Percentiles rank a stretch among this genome's conserved stretches.
Evolutionary conservation across 2,329 filamentous ascomycete species (phyloP).

Genomic region (Madurella fahalii): DNA sequence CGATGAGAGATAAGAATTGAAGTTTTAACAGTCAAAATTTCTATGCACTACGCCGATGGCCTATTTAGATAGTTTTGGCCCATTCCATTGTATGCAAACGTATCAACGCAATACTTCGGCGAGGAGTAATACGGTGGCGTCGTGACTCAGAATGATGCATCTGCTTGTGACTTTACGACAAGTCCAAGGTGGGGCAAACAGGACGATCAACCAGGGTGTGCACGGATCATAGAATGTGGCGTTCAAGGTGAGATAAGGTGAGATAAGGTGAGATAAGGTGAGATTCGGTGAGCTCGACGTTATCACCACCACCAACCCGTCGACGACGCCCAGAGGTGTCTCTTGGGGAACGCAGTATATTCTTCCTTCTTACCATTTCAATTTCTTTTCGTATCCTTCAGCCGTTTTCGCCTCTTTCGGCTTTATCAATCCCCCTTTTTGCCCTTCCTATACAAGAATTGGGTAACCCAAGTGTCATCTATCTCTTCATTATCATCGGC

Average conservation of each 20-base stretch:
- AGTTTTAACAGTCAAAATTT: too few relatives aligned
- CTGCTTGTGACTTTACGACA: background rate
- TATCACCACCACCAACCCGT: too few relatives aligned
- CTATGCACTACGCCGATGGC: too few relatives aligned
- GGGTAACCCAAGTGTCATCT: too few relatives aligned
- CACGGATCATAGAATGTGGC: background rate
- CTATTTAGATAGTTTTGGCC: too few relatives aligned
- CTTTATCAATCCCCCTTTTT: too few relatives aligned
- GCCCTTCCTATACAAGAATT: too few relatives aligned
- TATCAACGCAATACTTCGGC: background rate
- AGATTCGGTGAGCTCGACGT: conserved; percentile 4
- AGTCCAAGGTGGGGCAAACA: background rate
- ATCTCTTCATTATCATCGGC: too few relatives aligned
- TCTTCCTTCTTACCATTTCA: too few relatives aligned
- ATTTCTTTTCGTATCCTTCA: too few relatives aligned
- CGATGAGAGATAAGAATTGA: too few relatives aligned
- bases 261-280: conserved; percentile 8
- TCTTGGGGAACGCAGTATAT: background rate
- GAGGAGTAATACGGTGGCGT: background rate
- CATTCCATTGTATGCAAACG: background rate
- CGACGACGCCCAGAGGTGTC: background rate
- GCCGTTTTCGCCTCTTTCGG: too few relatives aligned
- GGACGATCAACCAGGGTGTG: background rate
- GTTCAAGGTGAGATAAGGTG: background rate
- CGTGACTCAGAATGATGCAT: background rate